Base-by-base conservation (phyloP, 331 rosid genomes). In the Acacia concinna region DNA sequence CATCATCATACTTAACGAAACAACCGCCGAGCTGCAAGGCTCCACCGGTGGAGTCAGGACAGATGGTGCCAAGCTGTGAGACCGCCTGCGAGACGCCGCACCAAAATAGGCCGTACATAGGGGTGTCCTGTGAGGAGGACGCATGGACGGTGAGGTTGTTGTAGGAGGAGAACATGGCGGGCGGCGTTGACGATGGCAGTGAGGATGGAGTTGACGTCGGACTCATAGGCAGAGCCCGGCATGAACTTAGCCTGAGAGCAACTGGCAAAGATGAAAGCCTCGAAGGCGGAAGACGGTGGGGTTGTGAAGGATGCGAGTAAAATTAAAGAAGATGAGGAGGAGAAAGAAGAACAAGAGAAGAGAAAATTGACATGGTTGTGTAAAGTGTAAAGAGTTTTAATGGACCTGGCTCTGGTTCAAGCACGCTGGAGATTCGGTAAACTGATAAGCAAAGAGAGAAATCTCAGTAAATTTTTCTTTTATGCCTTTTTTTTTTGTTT, bases 21-120 rank as follows among this genome's bases (percentile, higher is more conserved):
- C 99, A 96, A 0, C 97, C 98, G 20, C 93, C 97, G 10, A 90
- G 84, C 83, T 96, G 99, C 89, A 96, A 81, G 87, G 90, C 97
- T 78, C 95, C 99, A 20, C 98, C 99, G 81, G 80, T 73, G 1
- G 96, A 54, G 84, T 46, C 75, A 13, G 27, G 51, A 81, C 99
- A 96, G 41, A 91, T 68, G 0, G 89, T 83, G n/a, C 95, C 92
- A 34, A 96, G 87, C 10, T 87, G 97, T 17, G 76, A 81, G 15
- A 91, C 91, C 0, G 95, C 89, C 20, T 84, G 88, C 1, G 83
- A 8, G 2, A 96, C 87, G 77, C 94, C 97, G 87, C 98, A 96
- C 85, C 93, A 98, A 84, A 77, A 96, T 79, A 93, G 89, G 77
- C 91, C 95, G 82, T 78, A 88, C 51, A 91, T 68, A 77, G 93